Evolutionary conservation across 176 grass and related monocot genomes (phyloP), one percentile per base, ranked within the genome.

Genomic region (Areca catechu): DNA sequence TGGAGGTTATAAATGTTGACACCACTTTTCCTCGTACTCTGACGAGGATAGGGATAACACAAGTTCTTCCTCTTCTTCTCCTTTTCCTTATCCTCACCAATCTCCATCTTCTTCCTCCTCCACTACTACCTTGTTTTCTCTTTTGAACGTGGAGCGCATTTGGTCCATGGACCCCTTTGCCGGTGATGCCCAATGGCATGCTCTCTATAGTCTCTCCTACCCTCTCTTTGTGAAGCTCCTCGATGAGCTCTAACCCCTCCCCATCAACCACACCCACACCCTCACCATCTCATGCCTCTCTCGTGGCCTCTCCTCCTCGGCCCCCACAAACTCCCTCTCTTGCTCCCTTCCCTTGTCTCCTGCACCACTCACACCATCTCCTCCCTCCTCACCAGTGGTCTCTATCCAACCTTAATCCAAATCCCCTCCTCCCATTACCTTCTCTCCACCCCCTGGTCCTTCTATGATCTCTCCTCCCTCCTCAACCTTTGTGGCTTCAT

Each of bases 151-250:
- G 37, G 29, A 57, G 15, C 9, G 15, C 22, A 16, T 50, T 48
- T 34, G 21, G 22, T 58, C 73, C 22, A 18, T 76, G 16, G 21
- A 34, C 4, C 55, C 48, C 15, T 1, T 24, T 0, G 28, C 62
- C 54, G 23, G 34, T 6, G 50, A 66, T 30, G 51, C 47, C 15
- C 21, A 37, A 16, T 63, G 37, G 15, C 34, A 30, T 17, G 20
- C 61, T 19, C 21, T 54, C 12, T 63, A 28, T 5, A 56, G 19
- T 2, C 18, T 48, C 22, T 78, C 67, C 51, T 48, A 63, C 58
- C 24, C 52, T 6, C 28, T 78, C 43, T 78, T 73, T 58, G 20
- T 19, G 3, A 63, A 57, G 4, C 59, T 78, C 16, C 57, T 71
- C 51, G 12, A 54, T 15, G 51, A 25, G 52, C 58, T 54, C 21